phyloP scores from a whole-genome alignment of 805 yeast genomes.

The Metschnikowia orientalis region DNA sequence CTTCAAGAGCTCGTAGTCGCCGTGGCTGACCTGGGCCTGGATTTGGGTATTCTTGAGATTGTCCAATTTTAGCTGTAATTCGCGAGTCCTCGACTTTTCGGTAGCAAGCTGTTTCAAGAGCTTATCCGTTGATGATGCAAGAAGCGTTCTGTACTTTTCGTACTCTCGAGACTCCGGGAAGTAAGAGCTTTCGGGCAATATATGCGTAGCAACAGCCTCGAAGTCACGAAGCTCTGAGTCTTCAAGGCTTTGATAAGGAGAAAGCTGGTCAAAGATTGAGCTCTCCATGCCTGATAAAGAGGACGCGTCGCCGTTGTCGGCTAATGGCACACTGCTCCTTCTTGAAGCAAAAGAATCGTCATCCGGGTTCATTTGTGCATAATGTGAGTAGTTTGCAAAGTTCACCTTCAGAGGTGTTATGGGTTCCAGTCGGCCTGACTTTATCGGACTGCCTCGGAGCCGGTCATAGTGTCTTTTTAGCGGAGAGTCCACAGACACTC shows the following conservation, averaged over 20 bases:
- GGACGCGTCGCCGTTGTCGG: too few relatives aligned
- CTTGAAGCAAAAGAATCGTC: slow-evolving; percentile 5
- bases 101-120: slow-evolving; percentile 18
- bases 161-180: slow-evolving; percentile 19
- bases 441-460: slow-evolving; percentile 15
- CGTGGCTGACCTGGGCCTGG: slow-evolving; percentile 4
- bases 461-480: slow-evolving; percentile 8
- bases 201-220: slow-evolving; percentile 1
- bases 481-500: slow-evolving; percentile 10
- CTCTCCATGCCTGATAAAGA: too few relatives aligned
- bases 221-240: slow-evolving; percentile 3
- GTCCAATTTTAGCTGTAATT: slow-evolving; percentile 8
- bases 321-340: too few relatives aligned
- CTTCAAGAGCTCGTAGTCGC: slow-evolving; percentile 10
- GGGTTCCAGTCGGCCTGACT: slow-evolving; percentile 8
- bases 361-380: not conserved
- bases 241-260: slow-evolving; percentile 1
- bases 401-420: slow-evolving; percentile 3
- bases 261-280: slow-evolving; percentile 3
- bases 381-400: slow-evolving; percentile 1
- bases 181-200: not conserved
- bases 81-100: slow-evolving; percentile 3
- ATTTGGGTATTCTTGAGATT: not conserved
- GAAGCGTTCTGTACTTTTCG: slow-evolving; percentile 25
- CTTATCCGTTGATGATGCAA: slow-evolving; percentile 27